Base-by-base conservation (phyloP, 2,329 filamentous ascomycete species). In the Didymellaceae sp. region DNA sequence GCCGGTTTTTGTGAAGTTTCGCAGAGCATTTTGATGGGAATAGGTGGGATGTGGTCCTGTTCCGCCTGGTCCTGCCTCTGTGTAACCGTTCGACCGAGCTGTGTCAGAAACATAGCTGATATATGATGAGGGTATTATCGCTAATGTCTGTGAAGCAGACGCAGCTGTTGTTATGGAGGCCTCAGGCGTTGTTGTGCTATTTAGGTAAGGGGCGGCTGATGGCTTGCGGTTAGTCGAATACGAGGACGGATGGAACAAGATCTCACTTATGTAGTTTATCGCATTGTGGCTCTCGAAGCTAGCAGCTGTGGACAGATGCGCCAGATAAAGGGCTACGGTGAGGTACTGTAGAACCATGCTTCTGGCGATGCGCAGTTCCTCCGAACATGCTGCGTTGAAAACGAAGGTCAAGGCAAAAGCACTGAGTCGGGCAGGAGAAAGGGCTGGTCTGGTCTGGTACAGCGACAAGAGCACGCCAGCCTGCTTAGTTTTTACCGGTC, bases 151-250 rank as follows among this genome's bases (percentile, higher is more conserved):
- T 21, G 47, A 34, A n/a, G 37, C 45, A 22, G 40, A 25, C 16
- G 42, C 31, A 14, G 44, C 6, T 20, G 16, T 21, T 38, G 24
- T 33, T 34, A 40, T 42, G n/a, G 52, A 32, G 44, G 41, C 13
- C 10, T 28, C 28, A 20, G 22, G 50, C 32, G 57, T 49, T 34
- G 44, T 46, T 18, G 63, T 68, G 39, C 45, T 46, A 52, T 71
- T 71, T 50, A 53, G 55, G 57, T 67, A 68, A 18, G 57, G 53
- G 55, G 57, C 43, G 57, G 58, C 59, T 71, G 59, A 58, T 54
- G 60, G 59, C 58, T 63, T 59, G 30, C 57, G 31, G 55, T 70
- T 62, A 67, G 66, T 34, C 46, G 44, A 59, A 65, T 62, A 62
- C 61, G 57, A 61, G 49, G 45, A 34, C 50, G 51, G 55, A 52